phyloP scores from a whole-genome alignment of 2,329 filamentous ascomycete genomes.

The Colletotrichum theobromicola region DNA sequence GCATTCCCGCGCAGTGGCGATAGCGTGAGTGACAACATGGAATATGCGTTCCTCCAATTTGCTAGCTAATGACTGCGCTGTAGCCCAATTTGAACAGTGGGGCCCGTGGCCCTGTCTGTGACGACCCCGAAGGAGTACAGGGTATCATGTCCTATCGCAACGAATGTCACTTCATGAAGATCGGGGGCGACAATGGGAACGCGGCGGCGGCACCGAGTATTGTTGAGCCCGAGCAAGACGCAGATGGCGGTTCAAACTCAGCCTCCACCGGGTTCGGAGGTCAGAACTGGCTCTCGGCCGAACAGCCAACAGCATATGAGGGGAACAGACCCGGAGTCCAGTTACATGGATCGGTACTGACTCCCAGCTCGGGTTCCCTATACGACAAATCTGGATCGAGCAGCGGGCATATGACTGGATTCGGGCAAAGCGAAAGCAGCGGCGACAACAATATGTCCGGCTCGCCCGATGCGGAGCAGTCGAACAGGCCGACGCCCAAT shows the following conservation, averaged over 20 bases:
- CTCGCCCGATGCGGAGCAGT: conserved; percentile 55
- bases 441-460: conserved; percentile 50
- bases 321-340: conserved; percentile 19
- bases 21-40: conserved; percentile 45
- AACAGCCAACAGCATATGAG: conserved; percentile 39
- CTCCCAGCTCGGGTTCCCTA: conserved; percentile 26
- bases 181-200: conserved; percentile 44
- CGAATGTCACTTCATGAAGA: conserved; percentile 49
- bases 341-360: conserved; percentile 11
- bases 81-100: conserved; percentile 32
- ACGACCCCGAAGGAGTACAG: conserved; percentile 31
- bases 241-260: conserved; percentile 23
- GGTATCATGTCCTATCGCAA: conserved; percentile 51
- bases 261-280: conserved; percentile 31
- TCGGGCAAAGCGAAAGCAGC: conserved; percentile 45
- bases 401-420: conserved; percentile 36
- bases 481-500: conserved; percentile 64
- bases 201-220: conserved; percentile 43
- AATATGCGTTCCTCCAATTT: neutral
- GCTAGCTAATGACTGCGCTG: conserved; percentile 24
- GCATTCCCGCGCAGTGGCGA: conserved; percentile 60
- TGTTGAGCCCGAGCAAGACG: conserved; percentile 40
- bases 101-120: conserved; percentile 32
- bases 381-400: conserved; percentile 34
- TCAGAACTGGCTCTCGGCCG: conserved; percentile 43